These are phyloP conservation scores for Elsinoe batatas DNA, from an alignment of 2,329 filamentous ascomycete species.

Conservation along the genomic window DNA sequence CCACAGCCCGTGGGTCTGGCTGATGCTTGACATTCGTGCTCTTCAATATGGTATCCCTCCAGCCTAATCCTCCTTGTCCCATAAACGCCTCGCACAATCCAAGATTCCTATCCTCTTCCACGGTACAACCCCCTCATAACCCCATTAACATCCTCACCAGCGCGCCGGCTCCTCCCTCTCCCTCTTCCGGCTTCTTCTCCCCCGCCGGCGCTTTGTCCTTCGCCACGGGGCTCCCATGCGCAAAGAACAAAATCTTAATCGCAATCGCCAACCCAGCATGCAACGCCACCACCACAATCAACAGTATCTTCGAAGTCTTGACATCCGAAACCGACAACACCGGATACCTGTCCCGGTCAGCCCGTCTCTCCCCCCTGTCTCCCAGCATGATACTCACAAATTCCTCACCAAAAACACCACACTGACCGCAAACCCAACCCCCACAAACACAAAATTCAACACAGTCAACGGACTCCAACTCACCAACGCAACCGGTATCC, in stretches of 20 bases:
- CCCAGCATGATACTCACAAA: constrained; percentile 44
- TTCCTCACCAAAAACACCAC: constrained; percentile 77
- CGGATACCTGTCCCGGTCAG: constrained; percentile 40
- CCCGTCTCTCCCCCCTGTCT: not conserved
- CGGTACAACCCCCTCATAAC: not conserved
- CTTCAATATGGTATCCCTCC: too few species aligned
- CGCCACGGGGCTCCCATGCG: constrained; percentile 31
- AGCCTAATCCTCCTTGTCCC: not conserved
- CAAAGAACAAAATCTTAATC: constrained; percentile 96
- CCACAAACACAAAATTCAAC: constrained; percentile 91
- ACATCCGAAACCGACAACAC: constrained; percentile 87
- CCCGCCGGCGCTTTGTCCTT: constrained; percentile 3
- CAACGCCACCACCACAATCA: constrained; percentile 72
- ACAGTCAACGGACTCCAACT: constrained; percentile 75
- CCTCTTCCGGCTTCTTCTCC: constrained; percentile 1
- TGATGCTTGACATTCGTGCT: too few species aligned
- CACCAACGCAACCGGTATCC: constrained; percentile 88
- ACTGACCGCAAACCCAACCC: constrained; percentile 72
- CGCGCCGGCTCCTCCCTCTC: not conserved
- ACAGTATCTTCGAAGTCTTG: constrained; percentile 78
- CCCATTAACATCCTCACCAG: constrained; percentile 8
- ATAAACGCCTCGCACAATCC: not conserved
- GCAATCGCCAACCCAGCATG: constrained; percentile 86
- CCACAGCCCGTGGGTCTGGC: too few species aligned
- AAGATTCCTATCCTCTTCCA: not conserved